Evolutionary conservation across 2,329 filamentous ascomycete genomes (phyloP).

Genomic region (Talaromyces piceae): DNA sequence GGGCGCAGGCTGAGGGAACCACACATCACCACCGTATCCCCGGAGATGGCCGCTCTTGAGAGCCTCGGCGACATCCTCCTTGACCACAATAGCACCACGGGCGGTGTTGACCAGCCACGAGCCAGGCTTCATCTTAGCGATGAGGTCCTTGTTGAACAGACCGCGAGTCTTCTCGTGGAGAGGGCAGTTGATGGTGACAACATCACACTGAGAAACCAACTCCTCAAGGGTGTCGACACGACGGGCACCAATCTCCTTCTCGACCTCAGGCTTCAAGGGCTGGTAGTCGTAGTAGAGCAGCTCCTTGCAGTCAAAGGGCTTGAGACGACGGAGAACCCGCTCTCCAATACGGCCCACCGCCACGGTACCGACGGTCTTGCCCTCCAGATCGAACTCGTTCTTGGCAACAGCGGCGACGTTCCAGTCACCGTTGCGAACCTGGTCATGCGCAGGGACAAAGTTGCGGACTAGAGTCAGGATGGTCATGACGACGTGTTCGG

Average conservation of each 20-base stretch:
- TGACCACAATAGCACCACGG: constrained; percentile 97
- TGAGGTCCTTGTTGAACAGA: constrained; percentile 97
- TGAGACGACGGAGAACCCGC: constrained; percentile 91
- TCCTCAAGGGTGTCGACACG: constrained; percentile 86
- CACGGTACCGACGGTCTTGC: constrained; percentile 96
- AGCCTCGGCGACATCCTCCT: constrained; percentile 94
- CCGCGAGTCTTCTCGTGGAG: constrained; percentile 96
- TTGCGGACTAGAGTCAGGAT: constrained; percentile 94
- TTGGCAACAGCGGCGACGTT: constrained; percentile 92
- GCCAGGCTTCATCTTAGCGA: constrained; percentile 98
- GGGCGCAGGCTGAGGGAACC: constrained; percentile 96
- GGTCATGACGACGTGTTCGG: constrained; percentile 99
- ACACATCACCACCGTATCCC: constrained; percentile 49
- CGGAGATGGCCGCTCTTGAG: constrained; percentile 74
- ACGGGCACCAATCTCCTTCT: constrained; percentile 92
- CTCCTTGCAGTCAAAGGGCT: constrained; percentile 99
- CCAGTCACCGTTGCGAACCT: constrained; percentile 84
- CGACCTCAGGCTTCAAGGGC: constrained; percentile 73
- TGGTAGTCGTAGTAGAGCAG: constrained; percentile 99
- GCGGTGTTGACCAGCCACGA: constrained; percentile 98
- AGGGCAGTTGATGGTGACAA: constrained; percentile 99
- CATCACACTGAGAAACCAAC: constrained; percentile 86
- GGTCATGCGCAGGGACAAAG: constrained; percentile 96
- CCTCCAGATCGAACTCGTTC: constrained; percentile 96
- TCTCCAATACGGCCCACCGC: constrained; percentile 96